Conservation (phyloP, 2,329 filamentous ascomycete species). For the Kalmusia sp. region DNA sequence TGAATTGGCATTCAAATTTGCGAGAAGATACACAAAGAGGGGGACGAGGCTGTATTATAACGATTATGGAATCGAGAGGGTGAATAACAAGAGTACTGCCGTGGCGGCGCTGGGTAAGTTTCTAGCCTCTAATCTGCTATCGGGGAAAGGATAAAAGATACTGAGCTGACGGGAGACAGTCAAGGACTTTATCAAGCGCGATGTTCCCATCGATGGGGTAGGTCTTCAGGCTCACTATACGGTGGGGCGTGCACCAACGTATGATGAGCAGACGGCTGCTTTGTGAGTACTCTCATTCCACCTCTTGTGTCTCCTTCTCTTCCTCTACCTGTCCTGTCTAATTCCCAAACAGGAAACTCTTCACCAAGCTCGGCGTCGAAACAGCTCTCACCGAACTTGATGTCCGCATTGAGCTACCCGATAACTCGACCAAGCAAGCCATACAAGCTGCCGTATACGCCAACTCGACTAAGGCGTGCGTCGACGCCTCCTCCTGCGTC, state of each 20-base stretch:
- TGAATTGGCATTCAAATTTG: conserved; percentile 61
- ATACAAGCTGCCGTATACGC: conserved; percentile 60
- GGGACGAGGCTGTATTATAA: conserved; percentile 68
- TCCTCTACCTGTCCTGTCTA: neutral
- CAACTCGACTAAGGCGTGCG: conserved; percentile 44
- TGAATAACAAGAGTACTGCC: conserved; percentile 55
- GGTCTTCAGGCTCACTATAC: conserved; percentile 69
- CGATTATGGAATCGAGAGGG: conserved; percentile 68
- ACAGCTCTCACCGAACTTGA: conserved; percentile 70
- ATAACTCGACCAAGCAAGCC: conserved; percentile 48
- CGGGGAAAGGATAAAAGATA: neutral
- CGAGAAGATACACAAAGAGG: conserved; percentile 62
- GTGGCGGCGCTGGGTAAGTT: conserved; percentile 32
- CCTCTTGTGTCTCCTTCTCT: neutral
- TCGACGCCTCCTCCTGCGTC: conserved; percentile 44
- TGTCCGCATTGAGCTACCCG: conserved; percentile 59
- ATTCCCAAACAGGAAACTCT: conserved; percentile 43
- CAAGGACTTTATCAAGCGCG: conserved; percentile 44
- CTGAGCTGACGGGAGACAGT: conserved; percentile 18
- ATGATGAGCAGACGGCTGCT: conserved; percentile 52
- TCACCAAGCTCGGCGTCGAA: conserved; percentile 61
- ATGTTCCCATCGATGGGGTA: conserved; percentile 64
- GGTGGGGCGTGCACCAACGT: conserved; percentile 59
- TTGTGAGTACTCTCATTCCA: too few species aligned
- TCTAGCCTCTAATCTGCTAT: neutral